Conservation (phyloP, 352 stramenopile genomes). For the Globisporangium heterothallicum region DNA sequence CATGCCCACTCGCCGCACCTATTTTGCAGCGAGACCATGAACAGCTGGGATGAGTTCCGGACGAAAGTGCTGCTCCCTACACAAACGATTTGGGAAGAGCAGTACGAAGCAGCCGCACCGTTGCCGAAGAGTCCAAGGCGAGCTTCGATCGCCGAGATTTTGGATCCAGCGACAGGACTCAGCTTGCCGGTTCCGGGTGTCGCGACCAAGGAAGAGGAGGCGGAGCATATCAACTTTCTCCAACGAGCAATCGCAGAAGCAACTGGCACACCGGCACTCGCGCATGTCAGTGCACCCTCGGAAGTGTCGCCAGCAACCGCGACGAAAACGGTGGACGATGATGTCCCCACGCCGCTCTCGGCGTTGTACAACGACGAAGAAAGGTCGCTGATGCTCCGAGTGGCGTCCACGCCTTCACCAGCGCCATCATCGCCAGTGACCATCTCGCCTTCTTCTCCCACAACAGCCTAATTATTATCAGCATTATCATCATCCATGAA, state of each 20-base stretch:
- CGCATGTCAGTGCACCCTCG: not conserved
- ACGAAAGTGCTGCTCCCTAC: constrained; percentile 40
- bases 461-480: not conserved
- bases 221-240: constrained; percentile 8
- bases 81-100: constrained; percentile 64
- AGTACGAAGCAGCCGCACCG: constrained; percentile 24
- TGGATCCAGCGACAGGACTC: constrained; percentile 3
- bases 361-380: constrained; percentile 77
- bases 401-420: constrained; percentile 11
- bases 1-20: constrained; percentile 50
- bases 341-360: constrained; percentile 51
- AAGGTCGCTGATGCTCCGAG: constrained; percentile 51
- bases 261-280: not conserved
- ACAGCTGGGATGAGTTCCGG: constrained; percentile 49
- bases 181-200: not conserved
- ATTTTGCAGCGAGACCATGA: constrained; percentile 27
- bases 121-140: not conserved
- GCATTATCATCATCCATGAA: not conserved
- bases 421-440: not conserved
- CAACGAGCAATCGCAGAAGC: constrained; percentile 12
- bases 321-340: constrained; percentile 8
- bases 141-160: constrained; percentile 3
- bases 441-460: not conserved
- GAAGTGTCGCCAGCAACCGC: not conserved
- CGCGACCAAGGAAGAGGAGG: constrained; percentile 2